A percentile compares a stretch with the other conserved stretches of the same genome.
phyloP scores from a whole-genome alignment of 1,284 basidiomycete species.

The Wolfiporia cocos region DNA sequence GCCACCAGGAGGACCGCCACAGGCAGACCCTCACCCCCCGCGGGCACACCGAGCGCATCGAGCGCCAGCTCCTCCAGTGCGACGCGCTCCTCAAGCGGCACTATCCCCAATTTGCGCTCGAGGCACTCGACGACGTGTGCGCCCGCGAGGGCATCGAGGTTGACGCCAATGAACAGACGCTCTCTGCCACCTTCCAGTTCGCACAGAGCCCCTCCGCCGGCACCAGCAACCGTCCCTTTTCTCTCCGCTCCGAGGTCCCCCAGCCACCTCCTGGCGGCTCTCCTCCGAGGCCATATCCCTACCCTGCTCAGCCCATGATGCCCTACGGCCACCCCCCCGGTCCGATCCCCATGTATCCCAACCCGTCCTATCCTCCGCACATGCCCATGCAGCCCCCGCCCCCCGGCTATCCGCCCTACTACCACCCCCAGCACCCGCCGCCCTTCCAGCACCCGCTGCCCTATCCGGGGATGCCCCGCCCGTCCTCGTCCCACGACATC shows the following conservation, averaged over 20 bases:
- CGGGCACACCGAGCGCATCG: conserved; percentile 73
- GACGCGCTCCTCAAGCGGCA: conserved; percentile 69
- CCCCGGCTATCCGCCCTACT: conserved; percentile 40
- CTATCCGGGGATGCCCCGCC: conserved; percentile 25
- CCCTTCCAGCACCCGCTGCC: conserved; percentile 42
- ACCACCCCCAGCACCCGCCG: conserved; percentile 47
- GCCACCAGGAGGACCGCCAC: conserved; percentile 81
- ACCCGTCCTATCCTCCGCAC: conserved; percentile 26
- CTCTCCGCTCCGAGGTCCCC: conserved; percentile 26
- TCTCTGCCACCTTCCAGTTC: conserved; percentile 34
- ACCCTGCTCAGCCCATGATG: conserved; percentile 24
- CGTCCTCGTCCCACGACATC: conserved; percentile 35
- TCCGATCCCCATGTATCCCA: conserved; percentile 26
- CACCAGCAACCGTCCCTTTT: conserved; percentile 19
- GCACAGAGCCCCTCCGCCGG: conserved; percentile 20
- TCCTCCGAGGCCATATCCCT: conserved; percentile 24
- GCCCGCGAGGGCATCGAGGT: conserved; percentile 63
- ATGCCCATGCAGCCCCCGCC: conserved; percentile 45
- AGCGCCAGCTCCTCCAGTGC: conserved; percentile 69
- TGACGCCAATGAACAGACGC: conserved; percentile 25
- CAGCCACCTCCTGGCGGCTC: conserved; percentile 26
- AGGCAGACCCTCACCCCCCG: conserved; percentile 76
- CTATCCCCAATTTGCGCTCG: conserved; percentile 58
- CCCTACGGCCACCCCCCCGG: conserved; percentile 25
- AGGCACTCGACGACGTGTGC: conserved; percentile 57